phyloP scores from a whole-genome alignment of 129 eudicot genomes.

The Escallonia herrerae region DNA sequence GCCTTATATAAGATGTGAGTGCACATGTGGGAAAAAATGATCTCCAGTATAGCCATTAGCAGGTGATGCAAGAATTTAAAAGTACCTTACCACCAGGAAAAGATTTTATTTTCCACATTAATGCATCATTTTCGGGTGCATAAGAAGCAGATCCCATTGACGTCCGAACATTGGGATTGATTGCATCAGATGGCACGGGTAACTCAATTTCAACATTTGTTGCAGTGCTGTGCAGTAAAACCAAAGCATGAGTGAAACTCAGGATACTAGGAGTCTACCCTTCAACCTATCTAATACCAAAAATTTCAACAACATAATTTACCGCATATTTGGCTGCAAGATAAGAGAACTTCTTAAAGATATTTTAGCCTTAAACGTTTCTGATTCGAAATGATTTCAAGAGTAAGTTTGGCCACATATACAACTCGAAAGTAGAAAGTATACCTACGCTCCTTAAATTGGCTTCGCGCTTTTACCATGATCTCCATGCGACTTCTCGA shows the following conservation, averaged over 20 bases:
- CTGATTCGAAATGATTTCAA: not conserved
- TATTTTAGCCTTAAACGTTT: too few relatives aligned
- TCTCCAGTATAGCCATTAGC: not conserved
- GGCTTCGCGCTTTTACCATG: conserved; percentile 92
- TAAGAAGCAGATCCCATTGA: conserved; percentile 97
- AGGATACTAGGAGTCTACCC: too few relatives aligned
- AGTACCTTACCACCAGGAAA: conserved; percentile 99
- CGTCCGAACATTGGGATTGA: conserved; percentile 84
- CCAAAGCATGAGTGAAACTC: conserved; percentile 3
- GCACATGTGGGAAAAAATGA: not conserved
- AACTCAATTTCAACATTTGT: conserved; percentile 95
- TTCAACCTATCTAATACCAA: too few relatives aligned
- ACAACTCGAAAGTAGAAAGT: not conserved
- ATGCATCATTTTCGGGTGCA: conserved; percentile 95
- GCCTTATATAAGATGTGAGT: not conserved
- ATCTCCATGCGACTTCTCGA: conserved; percentile 96
- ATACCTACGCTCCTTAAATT: conserved; percentile 98
- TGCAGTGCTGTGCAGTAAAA: conserved; percentile 68
- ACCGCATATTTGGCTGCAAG: too few relatives aligned
- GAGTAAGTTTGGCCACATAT: not conserved
- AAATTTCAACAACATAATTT: too few relatives aligned
- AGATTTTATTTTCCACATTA: conserved; percentile 92
- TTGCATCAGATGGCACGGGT: conserved; percentile 91
- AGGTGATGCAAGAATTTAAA: not conserved
- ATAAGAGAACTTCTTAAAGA: too few relatives aligned